Base-by-base conservation (phyloP, 129 eudicot genomes). In the Pulicaria dysenterica region DNA sequence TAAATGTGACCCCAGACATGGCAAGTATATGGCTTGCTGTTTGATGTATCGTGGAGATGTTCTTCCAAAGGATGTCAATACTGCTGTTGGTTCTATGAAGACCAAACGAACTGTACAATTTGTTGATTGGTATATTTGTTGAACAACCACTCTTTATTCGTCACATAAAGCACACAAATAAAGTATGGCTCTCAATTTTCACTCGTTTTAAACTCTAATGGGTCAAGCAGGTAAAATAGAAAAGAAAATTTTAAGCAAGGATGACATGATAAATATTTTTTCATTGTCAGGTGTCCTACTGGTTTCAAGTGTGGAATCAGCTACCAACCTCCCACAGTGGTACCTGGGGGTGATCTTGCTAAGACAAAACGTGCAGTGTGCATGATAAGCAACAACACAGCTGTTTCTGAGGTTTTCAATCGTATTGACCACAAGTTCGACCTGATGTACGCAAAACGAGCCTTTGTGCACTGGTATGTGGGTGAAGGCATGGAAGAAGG, bases 401-500 rank as follows among this genome's bases (percentile, higher is more conserved):
- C 94, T 16, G 96, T 90, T 49, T 89, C 94, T 1, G 94, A 90
- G 66, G 94, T 90, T 4, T 90, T 90, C 54, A 76, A 82, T 12
- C 17, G 94, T 38, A 87, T 90, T 56, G 88, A 90, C 73, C 91
- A 83, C 65, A 90, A 90, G 76, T 90, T 90, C 55, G 96, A 85
- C 73, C 83, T 88, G 11, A 88, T 88, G 94, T 88, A 80, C 19
- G 81, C 94, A 1, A 88, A 88, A 46, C 77, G 96, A 51, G 96
- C 96, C 7, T 87, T 90, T 78, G 96, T 90, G 3, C 96, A 90
- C 77, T 90, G 96, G 96, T 90, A 90, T 48, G 96, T 90, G 10
- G 94, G 96, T 71, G 96, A 90, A 79, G 96, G 96, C 37, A 90
- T 90, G 93, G 96, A 90, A 75, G 96, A 90, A 83, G 96, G 96